These are phyloP conservation scores for Cryptococcus floricola DNA, from an alignment of 1,284 basidiomycete genomes.

Conservation along the genomic window DNA sequence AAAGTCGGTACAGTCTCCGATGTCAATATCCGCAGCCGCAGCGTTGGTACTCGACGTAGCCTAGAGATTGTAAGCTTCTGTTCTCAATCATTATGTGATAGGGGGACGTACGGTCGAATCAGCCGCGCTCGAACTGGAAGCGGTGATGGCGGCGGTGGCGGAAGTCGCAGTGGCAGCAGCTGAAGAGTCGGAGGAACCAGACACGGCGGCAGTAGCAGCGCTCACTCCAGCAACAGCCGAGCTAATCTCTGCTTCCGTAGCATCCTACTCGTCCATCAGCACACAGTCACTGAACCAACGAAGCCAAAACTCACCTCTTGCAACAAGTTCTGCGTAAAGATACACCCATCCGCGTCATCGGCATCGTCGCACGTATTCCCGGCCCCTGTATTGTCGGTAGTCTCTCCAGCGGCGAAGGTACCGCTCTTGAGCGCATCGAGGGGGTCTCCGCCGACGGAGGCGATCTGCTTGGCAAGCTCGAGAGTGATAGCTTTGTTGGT, in stretches of 20 bases:
- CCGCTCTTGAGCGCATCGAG: constrained; percentile 60
- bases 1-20: constrained; percentile 29
- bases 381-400: constrained; percentile 54
- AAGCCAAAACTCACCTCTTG: constrained; percentile 30
- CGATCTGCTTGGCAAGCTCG: constrained; percentile 29
- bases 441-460: constrained; percentile 61
- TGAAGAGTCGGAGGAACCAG: not conserved
- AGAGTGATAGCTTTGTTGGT: constrained; percentile 55
- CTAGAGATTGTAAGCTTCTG: not conserved
- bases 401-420: constrained; percentile 60
- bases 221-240: constrained; percentile 9
- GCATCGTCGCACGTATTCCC: constrained; percentile 45
- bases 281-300: too few species aligned
- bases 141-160: constrained; percentile 9
- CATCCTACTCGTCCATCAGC: constrained; percentile 47
- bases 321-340: constrained; percentile 61
- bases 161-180: not conserved
- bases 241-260: constrained; percentile 53
- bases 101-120: not conserved
- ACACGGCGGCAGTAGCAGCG: constrained; percentile 2
- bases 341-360: constrained; percentile 58
- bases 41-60: not conserved
- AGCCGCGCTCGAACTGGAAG: not conserved
- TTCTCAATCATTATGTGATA: too few species aligned
- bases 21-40: constrained; percentile 15